Evolutionary conservation across 176 grass and related monocot genomes (phyloP), one percentile per base, ranked within the genome.

Genomic region (Zea luxurians): DNA sequence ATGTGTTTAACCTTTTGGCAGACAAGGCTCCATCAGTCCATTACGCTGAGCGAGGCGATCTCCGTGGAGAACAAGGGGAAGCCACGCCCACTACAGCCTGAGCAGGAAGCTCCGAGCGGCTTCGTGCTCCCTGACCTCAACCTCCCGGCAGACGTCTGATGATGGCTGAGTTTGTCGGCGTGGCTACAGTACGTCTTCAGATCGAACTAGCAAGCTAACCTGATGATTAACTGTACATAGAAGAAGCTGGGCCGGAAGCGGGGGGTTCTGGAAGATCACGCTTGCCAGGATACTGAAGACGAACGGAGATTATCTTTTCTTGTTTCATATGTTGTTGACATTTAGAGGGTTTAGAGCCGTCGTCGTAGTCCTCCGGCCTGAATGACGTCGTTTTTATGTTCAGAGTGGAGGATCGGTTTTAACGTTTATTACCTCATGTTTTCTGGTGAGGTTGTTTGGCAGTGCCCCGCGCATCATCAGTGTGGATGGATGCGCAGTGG

Each of bases 51-150:
- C 5, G 27, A 36, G 35, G 35, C 9, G 1, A 42, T 6, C 13
- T 74, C 78, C 0, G 36, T n/a, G 8, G 48, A 59, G 38, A 74
- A 52, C 2, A 79, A 85, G 76, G 16, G 12, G 45, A 64, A 69
- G 38, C 54, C 44, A 0, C 16, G 69, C 10, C 63, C 20, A 48
- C 70, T 44, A 42, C 62, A 75, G 50, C 13, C 69, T 0, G 12
- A 80, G 68, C 62, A 41, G 40, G 54, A 41, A 0, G 16, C 45
- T n/a, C 54, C 6, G 13, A 80, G 4, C 16, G 78, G 60, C 50
- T 85, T 89, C 37, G 78, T 11, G 16, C 82, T 90, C 2, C 88
- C 88, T 3, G 88, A 90, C 20, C 88, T 90, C 79, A 90, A 90
- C 71, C 42, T 90, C 8, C 80, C 88, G 0, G 75, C 41, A 4